Percentiles rank a stretch among this genome's conserved stretches.
phyloP scores from a whole-genome alignment of 164 flowering plant genomes.

The Echeveria elegans region DNA sequence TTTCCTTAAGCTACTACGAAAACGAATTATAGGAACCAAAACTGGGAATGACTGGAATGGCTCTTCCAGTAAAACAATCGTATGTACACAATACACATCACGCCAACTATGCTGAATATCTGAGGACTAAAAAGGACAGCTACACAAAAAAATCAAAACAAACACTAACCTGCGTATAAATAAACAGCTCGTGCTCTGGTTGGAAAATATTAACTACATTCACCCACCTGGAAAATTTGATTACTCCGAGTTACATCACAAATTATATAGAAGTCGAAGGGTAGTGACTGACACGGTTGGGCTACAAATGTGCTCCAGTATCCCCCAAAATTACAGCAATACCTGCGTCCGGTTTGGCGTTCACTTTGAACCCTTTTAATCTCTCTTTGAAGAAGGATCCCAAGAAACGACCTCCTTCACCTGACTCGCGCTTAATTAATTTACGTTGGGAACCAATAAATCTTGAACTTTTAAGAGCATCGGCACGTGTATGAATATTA shows the following conservation, averaged over 20 bases:
- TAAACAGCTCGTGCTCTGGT: background rate
- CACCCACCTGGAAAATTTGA: background rate
- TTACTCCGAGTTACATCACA: background rate
- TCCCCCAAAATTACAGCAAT: slow-evolving; percentile 3
- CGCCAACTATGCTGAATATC: background rate
- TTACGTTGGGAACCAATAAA: background rate
- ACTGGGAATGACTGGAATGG: background rate
- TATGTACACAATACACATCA: background rate
- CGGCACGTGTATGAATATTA: background rate
- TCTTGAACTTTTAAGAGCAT: background rate
- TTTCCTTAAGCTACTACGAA: too few relatives aligned
- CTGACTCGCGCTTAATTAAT: background rate
- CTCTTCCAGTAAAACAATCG: background rate
- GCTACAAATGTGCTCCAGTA: background rate
- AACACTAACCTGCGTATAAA: background rate
- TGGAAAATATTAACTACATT: background rate
- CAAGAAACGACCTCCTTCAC: slow-evolving; percentile 3
- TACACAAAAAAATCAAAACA: background rate
- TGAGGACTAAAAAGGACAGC: background rate
- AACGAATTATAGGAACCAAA: background rate
- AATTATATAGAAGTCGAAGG: background rate
- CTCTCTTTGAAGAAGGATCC: background rate
- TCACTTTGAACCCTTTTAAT: background rate
- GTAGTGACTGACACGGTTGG: background rate
- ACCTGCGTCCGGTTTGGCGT: background rate